Percentiles rank a stretch among this genome's conserved stretches.
Conservation (phyloP, 2,329 filamentous ascomycete species). For the Paecilomyces variotii region DNA sequence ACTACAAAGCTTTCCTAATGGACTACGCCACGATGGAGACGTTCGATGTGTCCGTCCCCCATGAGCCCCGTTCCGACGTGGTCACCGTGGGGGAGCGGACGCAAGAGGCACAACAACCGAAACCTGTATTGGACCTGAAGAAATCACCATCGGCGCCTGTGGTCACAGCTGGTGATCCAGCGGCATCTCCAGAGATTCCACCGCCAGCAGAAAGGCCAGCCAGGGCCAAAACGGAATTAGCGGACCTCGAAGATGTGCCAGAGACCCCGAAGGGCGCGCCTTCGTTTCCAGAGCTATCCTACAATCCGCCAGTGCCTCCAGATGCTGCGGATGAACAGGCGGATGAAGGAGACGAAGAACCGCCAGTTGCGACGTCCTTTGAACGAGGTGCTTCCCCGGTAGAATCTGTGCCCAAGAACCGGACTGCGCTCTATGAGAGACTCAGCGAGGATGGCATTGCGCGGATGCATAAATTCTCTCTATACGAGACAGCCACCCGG, state of each 20-base stretch:
- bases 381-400: slow-evolving; percentile 32
- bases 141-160: neutral
- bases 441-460: slow-evolving; percentile 40
- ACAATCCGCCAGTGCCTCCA: slow-evolving; percentile 22
- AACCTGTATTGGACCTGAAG: neutral
- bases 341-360: slow-evolving; percentile 38
- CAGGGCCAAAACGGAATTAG: neutral
- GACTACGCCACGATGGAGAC: neutral
- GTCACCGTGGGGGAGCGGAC: neutral
- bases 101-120: slow-evolving; percentile 65
- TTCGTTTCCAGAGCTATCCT: slow-evolving; percentile 12
- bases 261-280: neutral
- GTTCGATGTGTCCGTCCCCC: neutral
- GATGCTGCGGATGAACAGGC: slow-evolving; percentile 23
- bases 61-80: neutral
- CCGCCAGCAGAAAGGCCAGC: neutral
- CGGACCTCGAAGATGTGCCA: neutral
- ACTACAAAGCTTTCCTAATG: neutral
- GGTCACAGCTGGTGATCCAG: neutral
- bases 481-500: slow-evolving; percentile 88
- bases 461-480: slow-evolving; percentile 89
- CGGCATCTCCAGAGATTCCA: neutral
- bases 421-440: slow-evolving; percentile 25
- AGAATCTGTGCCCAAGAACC: slow-evolving; percentile 29
- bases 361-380: slow-evolving; percentile 37